These are phyloP conservation scores for Hibiscus mutabilis DNA, from an alignment of 345 rosid species.

Conservation along the genomic window DNA sequence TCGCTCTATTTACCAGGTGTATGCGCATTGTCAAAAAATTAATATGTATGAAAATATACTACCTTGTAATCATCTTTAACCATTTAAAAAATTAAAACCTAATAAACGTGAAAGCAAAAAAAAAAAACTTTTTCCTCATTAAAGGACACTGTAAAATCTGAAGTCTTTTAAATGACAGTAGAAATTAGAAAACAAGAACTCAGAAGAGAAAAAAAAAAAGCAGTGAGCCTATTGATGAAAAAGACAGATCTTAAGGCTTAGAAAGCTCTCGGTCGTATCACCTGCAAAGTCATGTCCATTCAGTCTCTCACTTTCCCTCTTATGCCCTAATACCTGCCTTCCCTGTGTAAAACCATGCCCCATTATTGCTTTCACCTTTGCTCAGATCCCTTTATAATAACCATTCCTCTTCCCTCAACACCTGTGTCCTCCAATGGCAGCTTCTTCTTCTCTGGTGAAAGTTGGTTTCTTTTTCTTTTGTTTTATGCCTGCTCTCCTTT, in stretches of 20 bases:
- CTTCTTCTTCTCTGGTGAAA: conserved; percentile 23
- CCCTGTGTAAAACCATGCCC: conserved; percentile 13
- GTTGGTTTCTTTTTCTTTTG: conserved; percentile 1
- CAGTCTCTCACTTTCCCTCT: conserved; percentile 11
- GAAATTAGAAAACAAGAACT: background rate
- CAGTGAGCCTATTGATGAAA: conserved; percentile 3
- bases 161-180: background rate
- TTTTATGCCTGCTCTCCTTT: conserved; percentile 16
- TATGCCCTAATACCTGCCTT: conserved; percentile 1
- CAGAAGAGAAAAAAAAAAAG: background rate
- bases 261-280: conserved; percentile 16
- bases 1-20: no score
- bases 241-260: conserved; percentile 2
- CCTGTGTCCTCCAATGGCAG: conserved; percentile 25
- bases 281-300: conserved; percentile 30
- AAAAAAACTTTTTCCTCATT: no score
- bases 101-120: no score
- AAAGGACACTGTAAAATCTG: background rate
- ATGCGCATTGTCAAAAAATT: no score
- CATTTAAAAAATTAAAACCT: no score
- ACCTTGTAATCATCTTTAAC: no score
- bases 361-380: conserved; percentile 7
- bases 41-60: no score
- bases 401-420: conserved; percentile 5
- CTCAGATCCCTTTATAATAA: no score